Conservation (phyloP, 2,329 filamentous ascomycete genomes). For the Cryphonectria parasitica region DNA sequence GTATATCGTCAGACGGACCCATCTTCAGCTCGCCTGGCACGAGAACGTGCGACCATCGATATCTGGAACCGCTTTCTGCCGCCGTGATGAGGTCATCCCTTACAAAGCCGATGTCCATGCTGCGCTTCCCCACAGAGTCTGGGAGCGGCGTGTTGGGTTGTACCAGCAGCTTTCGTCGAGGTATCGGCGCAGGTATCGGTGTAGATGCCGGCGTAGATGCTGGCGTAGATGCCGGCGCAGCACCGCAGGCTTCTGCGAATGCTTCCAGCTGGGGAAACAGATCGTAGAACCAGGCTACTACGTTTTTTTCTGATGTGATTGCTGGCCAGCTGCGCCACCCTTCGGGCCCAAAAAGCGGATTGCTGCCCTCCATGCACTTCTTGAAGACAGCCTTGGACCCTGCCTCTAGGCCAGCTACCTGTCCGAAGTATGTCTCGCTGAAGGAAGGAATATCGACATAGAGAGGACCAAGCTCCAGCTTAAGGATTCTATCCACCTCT, state of each 20-base stretch:
- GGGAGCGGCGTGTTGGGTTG: constrained; percentile 35
- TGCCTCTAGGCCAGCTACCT: constrained; percentile 37
- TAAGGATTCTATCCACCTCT: constrained; percentile 40
- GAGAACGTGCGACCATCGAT: constrained; percentile 47
- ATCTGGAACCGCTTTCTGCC: constrained; percentile 33
- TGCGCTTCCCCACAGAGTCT: constrained; percentile 31
- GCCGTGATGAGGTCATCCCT: constrained; percentile 30
- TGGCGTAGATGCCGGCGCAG: too few relatives aligned
- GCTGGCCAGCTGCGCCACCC: constrained; percentile 42
- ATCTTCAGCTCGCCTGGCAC: constrained; percentile 52
- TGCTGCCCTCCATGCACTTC: too few relatives aligned
- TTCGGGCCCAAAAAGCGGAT: too few relatives aligned
- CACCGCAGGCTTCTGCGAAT: constrained; percentile 33
- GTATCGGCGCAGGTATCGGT: constrained; percentile 25
- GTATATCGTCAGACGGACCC: constrained; percentile 45
- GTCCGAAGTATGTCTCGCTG: constrained; percentile 39
- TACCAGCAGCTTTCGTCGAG: constrained; percentile 35
- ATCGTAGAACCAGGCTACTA: constrained; percentile 41
- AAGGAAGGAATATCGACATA: constrained; percentile 42
- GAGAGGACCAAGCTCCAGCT: constrained; percentile 41
- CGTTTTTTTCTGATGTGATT: constrained; percentile 40
- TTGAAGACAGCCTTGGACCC: too few relatives aligned
- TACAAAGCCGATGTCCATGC: too few relatives aligned
- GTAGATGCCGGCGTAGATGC: too few relatives aligned
- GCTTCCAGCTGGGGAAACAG: constrained; percentile 36